Base-by-base conservation (phyloP, 2,329 filamentous ascomycete genomes). In the Botrytis aclada region DNA sequence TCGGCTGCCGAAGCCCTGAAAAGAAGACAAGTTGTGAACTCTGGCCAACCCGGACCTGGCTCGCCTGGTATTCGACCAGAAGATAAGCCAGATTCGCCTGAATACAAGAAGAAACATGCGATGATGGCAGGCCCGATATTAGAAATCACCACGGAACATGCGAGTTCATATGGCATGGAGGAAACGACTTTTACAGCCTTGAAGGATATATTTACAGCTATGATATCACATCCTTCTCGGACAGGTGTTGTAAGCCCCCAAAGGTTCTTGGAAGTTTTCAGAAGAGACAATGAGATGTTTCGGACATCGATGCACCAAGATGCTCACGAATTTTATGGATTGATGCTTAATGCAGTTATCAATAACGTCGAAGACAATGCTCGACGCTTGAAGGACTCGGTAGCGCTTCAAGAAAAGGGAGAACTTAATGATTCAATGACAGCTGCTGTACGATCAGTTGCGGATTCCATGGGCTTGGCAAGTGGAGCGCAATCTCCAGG, bases 71-170 rank as follows among this genome's bases (percentile, higher is more conserved):
- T 77, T 39, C 85, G 94, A 77, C 93, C 93, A 14, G 96, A 98
- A 82, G 96, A 98, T 80, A 97, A 94, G 82, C 93, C 93, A 75
- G 95, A 98, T 80, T 95, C 95, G 1, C 94, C 95, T 0, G 96
- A 99, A 83, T 97, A 96, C 84, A 98, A 98, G 84, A 99, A 99
- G 86, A 98, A 97, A 84, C 90, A 96, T 81, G 95, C 95, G 29
- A 90, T 98, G 85, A 86, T 95, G 74, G 92, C 92, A 61, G 94
- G 96, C 0, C 96, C 96, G 0, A 91, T 98, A 54, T 83, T 98
- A 72, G 93, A 97, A 78, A 88, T 98, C 82, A 89, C 91, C 67
- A 91, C 92, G 78, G 93, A 97, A 79, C 96, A 94, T 80, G 87
- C 91, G 12, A 86, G 87, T 63, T 88, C 90, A 29, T 97, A 98